A percentile compares a stretch with the other conserved stretches of the same genome.
These are phyloP conservation scores for Canna indica DNA, from an alignment of 176 grass and related monocot species.

Conservation along the genomic window DNA sequence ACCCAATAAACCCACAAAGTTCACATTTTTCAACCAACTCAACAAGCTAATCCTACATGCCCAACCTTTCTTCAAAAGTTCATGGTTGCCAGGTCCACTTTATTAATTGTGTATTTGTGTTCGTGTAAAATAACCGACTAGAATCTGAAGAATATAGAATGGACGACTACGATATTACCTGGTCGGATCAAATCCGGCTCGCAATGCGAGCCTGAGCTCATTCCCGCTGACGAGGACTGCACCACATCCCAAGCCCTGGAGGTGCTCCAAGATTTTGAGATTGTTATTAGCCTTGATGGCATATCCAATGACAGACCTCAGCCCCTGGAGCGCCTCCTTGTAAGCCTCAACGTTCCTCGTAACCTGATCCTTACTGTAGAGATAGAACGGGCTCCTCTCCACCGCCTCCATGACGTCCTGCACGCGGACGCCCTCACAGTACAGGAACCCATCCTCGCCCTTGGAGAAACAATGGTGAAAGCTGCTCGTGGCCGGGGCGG, in stretches of 20 bases:
- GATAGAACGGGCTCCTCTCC: constrained; percentile 80
- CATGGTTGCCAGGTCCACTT: not conserved
- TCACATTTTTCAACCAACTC: not conserved
- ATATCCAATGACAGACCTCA: constrained; percentile 70
- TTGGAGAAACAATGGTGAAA: constrained; percentile 61
- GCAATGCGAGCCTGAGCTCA: constrained; percentile 67
- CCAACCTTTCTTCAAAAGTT: not conserved
- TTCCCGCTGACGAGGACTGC: constrained; percentile 92
- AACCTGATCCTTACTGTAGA: constrained; percentile 92
- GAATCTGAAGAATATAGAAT: not conserved
- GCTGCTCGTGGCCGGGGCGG: constrained; percentile 13
- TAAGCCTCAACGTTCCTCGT: constrained; percentile 72
- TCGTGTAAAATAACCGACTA: no score
- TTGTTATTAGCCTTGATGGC: constrained; percentile 97
- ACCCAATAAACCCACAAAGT: not conserved
- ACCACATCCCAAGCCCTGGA: constrained; percentile 61
- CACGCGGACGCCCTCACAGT: constrained; percentile 67
- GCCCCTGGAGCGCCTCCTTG: constrained; percentile 56
- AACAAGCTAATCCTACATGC: not conserved
- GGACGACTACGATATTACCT: constrained; percentile 25
- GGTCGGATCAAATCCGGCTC: constrained; percentile 61
- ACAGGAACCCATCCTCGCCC: constrained; percentile 56
- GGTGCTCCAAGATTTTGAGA: constrained; percentile 57
- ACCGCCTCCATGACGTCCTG: constrained; percentile 66
- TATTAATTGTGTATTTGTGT: no score